Base-by-base conservation (phyloP, 2,329 filamentous ascomycete genomes). In the Zymoseptoria ardabiliae region DNA sequence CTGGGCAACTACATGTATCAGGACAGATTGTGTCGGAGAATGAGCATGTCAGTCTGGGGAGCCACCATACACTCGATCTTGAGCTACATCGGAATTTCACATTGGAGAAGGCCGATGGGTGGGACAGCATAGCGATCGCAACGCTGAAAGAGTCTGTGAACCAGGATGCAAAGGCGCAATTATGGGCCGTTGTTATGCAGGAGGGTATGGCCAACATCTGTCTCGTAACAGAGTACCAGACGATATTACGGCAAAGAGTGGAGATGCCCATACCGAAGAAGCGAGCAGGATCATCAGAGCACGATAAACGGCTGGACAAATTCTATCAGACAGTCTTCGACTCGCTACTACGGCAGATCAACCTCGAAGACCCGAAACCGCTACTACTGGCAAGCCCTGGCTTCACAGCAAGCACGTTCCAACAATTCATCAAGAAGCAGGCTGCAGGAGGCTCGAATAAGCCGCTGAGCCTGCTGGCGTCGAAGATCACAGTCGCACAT, bases 111-210 rank as follows among this genome's bases (percentile, higher is more conserved):
- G 82, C 83, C 48, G 78, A 85, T 45, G 83, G 91, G 50, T 99
- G 94, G 94, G 94, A 99, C 74, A 92, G 88, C 66, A 86, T 99
- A 10, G 90, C 92, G 3, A 78, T 88, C 53, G 86, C 89, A 60
- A 87, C 89, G 52, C 81, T 99, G 10, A 80, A 83, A 58, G 90
- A 96, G 72, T 88, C 91, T 0, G 81, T 93, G 13, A 86, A 90
- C 67, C 85, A 89, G 66, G 87, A 90, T 65, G 86, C 87, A 69
- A 86, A 89, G 62, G 91, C 91, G 0, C 88, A 93, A 62, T 82
- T 96, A 19, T 90, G 91, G 58, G 93, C 94, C 0, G 87, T 97
- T 0, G 89, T 97, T 22, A 93, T 99, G 88, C 90, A 96, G 68
- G 93, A 97, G 69, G 89, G 89, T 2, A 74, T 89, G 17, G 89